Base-by-base conservation (phyloP, 805 yeast species). In the Starmera pachycereana region DNA sequence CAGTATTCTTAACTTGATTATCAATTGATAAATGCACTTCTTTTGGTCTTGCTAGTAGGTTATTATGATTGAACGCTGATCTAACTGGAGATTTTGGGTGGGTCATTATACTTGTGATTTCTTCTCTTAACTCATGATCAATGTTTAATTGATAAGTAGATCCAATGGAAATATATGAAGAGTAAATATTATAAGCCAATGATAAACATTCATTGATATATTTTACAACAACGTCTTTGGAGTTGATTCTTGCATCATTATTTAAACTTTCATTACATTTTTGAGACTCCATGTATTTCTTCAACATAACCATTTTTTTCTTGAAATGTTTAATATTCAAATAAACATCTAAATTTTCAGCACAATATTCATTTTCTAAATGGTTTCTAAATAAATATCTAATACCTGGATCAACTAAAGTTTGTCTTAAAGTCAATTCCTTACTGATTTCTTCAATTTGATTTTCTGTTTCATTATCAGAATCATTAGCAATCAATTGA, bases 341-440 rank as follows among this genome's bases (percentile, higher is more conserved):
- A 54, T 75, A 84, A 4, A 81, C 86, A 45, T 80, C 79, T n/a
- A 84, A 56, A 50, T 85, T 87, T 52, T 87, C 96, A 3, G 71
- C 72, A 52, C 95, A 86, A 40, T 70, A 67, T 38, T 77, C 81
- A 28, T 66, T 69, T 37, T 71, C 75, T 38, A 87, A 56, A 53
- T 83, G 87, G n/a, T 65, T 62, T 44, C 76, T 68, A 58, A 87
- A 84, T 9, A 85, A 57, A 40, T 74, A 76, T 40, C 81, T 66
- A 63, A 80, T 62, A 0, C 92, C 96, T 0, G 95, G 94, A 54
- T 87, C 95, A 9, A 61, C 58, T 9, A 87, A 53, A 4, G 81
- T 65, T 8, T 68, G 67, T 29, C 63, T 58, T 31, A 64, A 46
- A 13, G 50, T 46, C 12, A 47, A 38, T 31, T 37, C 35, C 9